phyloP scores from a whole-genome alignment of 2,329 filamentous ascomycete genomes.

The Colletotrichum trifolii region DNA sequence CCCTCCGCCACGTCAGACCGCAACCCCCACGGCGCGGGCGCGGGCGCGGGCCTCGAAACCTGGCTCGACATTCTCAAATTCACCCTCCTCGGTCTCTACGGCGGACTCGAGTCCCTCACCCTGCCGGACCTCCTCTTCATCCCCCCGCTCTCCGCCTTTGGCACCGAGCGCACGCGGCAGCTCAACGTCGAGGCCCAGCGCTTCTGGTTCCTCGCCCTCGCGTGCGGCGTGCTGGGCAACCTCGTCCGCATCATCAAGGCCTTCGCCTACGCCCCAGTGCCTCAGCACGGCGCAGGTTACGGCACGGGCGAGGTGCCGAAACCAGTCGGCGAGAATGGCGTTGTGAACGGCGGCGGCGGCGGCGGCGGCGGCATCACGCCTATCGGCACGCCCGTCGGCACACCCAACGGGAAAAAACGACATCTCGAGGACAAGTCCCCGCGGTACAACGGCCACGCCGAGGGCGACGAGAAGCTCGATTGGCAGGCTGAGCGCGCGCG shows the following conservation, averaged over 20 bases:
- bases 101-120: slow-evolving; percentile 73
- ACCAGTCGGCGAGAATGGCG: slow-evolving; percentile 39
- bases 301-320: slow-evolving; percentile 39
- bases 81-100: slow-evolving; percentile 73
- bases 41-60: slow-evolving; percentile 42
- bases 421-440: background rate
- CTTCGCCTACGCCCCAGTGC: slow-evolving; percentile 49
- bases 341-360: background rate
- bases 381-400: too few species aligned
- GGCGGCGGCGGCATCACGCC: too few species aligned
- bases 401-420: too few species aligned
- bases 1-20: slow-evolving; percentile 30
- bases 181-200: slow-evolving; percentile 71
- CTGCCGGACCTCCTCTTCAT: slow-evolving; percentile 66
- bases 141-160: slow-evolving; percentile 62
- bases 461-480: slow-evolving; percentile 22
- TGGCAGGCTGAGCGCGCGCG: slow-evolving; percentile 48
- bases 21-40: slow-evolving; percentile 26
- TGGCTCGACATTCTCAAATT: slow-evolving; percentile 67
- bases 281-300: slow-evolving; percentile 44
- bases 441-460: slow-evolving; percentile 12
- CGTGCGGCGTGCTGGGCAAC: slow-evolving; percentile 59
- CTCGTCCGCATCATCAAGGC: slow-evolving; percentile 54
- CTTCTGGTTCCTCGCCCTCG: slow-evolving; percentile 76
- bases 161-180: slow-evolving; percentile 55